A percentile compares a stretch with the other conserved stretches of the same genome.
These are phyloP conservation scores for Neonectria hederae DNA, from an alignment of 2,329 filamentous ascomycete genomes.

Conservation along the genomic window DNA sequence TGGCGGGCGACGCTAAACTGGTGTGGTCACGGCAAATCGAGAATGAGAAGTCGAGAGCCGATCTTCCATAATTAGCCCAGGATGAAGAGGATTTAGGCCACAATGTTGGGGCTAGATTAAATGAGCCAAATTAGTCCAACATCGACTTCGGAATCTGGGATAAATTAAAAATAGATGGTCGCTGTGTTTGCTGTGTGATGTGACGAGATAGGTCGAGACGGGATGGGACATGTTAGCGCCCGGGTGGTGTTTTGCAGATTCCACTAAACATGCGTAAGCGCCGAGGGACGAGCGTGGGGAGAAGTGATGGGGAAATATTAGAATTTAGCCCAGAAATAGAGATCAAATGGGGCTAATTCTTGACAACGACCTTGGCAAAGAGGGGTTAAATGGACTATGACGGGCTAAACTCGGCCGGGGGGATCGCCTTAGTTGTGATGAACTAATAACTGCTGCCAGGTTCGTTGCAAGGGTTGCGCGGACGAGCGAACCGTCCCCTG, in stretches of 20 bases:
- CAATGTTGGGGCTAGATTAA: slow-evolving; percentile 3
- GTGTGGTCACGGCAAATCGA: slow-evolving; percentile 13
- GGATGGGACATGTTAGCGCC: slow-evolving; percentile 41
- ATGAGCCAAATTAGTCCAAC: slow-evolving; percentile 33
- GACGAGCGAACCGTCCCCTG: slow-evolving; percentile 13
- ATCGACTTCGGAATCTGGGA: slow-evolving; percentile 35
- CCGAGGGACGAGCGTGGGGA: slow-evolving; percentile 16
- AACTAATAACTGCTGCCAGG: neutral
- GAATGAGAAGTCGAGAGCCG: slow-evolving; percentile 6
- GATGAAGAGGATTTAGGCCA: slow-evolving; percentile 25
- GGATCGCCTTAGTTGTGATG: neutral
- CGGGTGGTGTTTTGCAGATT: slow-evolving; percentile 29
- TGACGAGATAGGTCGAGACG: slow-evolving; percentile 26
- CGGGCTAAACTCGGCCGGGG: slow-evolving; percentile 14
- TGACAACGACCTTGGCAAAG: neutral
- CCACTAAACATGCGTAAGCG: slow-evolving; percentile 39
- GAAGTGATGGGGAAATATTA: slow-evolving; percentile 14
- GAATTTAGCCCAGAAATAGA: slow-evolving; percentile 44
- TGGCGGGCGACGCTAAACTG: slow-evolving; percentile 20
- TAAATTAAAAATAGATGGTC: slow-evolving; percentile 51
- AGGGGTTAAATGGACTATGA: slow-evolving; percentile 14
- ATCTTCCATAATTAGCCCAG: slow-evolving; percentile 42
- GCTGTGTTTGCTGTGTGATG: slow-evolving; percentile 21
- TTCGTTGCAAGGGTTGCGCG: slow-evolving; percentile 6
- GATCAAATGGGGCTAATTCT: slow-evolving; percentile 28